Conservation (phyloP, 2,329 filamentous ascomycete genomes). For the Alternaria longipes region DNA sequence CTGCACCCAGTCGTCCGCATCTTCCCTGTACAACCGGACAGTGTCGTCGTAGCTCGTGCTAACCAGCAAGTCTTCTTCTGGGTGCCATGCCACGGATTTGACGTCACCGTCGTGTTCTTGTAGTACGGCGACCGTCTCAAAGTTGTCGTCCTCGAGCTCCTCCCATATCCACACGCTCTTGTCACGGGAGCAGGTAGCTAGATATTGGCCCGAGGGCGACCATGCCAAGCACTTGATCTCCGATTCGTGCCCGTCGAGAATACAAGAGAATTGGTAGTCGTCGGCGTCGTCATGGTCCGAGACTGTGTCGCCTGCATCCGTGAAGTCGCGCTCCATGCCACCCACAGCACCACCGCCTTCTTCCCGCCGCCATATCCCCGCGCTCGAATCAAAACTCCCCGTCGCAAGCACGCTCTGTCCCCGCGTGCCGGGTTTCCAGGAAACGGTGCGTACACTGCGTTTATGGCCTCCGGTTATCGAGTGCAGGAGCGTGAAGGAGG, state of each 20-base stretch:
- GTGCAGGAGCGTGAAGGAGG: slow-evolving; percentile 79
- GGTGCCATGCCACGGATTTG: slow-evolving; percentile 93
- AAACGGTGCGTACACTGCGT: slow-evolving; percentile 82
- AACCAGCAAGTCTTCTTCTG: slow-evolving; percentile 78
- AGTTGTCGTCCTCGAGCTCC: slow-evolving; percentile 93
- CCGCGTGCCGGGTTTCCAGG: slow-evolving; percentile 80
- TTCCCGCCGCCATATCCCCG: slow-evolving; percentile 74
- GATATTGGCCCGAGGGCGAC: slow-evolving; percentile 75
- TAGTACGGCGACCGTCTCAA: slow-evolving; percentile 93
- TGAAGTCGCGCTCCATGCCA: slow-evolving; percentile 40
- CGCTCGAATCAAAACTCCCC: slow-evolving; percentile 91
- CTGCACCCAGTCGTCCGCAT: slow-evolving; percentile 93
- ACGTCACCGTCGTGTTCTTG: slow-evolving; percentile 96
- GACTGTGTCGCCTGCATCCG: slow-evolving; percentile 6
- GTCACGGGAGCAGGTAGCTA: slow-evolving; percentile 91
- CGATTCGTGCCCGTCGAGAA: slow-evolving; percentile 93
- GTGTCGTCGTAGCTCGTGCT: slow-evolving; percentile 96
- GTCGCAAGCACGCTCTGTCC: slow-evolving; percentile 80
- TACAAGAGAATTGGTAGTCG: slow-evolving; percentile 91
- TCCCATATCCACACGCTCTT: slow-evolving; percentile 99
- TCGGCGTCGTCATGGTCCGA: slow-evolving; percentile 69
- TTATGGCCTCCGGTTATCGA: slow-evolving; percentile 87
- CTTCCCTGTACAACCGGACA: slow-evolving; percentile 87
- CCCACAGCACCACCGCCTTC: slow-evolving; percentile 68
- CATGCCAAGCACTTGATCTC: slow-evolving; percentile 87